These are phyloP conservation scores for Letharia lupina DNA, from an alignment of 495 filamentous ascomycete genomes.

Conservation along the genomic window DNA sequence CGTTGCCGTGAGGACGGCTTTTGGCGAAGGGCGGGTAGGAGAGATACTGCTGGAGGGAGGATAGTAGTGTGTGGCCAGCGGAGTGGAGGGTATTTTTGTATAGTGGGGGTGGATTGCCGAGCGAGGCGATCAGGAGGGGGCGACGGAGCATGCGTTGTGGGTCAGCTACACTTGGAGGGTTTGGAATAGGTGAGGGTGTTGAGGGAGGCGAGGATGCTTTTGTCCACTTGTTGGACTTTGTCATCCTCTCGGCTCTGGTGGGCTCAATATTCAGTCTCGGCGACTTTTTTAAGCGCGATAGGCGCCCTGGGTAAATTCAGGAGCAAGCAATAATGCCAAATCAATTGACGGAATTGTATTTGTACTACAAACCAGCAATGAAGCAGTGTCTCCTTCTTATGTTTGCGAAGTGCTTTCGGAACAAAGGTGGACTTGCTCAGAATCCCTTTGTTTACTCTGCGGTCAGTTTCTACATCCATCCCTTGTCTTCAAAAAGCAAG, in stretches of 20 bases:
- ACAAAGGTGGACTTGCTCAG: not conserved
- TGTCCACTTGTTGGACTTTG: not conserved
- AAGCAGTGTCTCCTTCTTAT: not conserved
- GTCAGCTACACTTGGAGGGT: not conserved
- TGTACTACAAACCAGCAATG: not conserved
- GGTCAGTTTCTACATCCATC: not conserved
- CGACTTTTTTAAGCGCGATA: not conserved
- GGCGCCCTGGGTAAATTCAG: not conserved
- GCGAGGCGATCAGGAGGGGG: conserved; percentile 58
- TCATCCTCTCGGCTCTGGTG: not conserved
- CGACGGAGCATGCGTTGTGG: conserved; percentile 29
- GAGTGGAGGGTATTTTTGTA: conserved; percentile 71
- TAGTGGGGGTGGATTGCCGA: conserved; percentile 56
- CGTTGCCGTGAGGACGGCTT: conserved; percentile 34
- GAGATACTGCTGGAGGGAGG: conserved; percentile 42
- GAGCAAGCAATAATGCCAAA: too few relatives aligned
- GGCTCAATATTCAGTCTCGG: not conserved
- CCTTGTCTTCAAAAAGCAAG: not conserved
- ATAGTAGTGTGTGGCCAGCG: conserved; percentile 65
- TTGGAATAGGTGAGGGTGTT: not conserved
- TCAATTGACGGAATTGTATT: not conserved
- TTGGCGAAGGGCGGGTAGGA: conserved; percentile 37
- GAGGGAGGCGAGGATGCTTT: not conserved
- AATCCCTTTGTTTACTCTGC: not conserved
- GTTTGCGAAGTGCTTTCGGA: not conserved